Percentiles rank a stretch among this genome's conserved stretches.
Evolutionary conservation across 352 stramenopile genomes (phyloP).

Genomic region (Phytophthora fragariaefolia): DNA sequence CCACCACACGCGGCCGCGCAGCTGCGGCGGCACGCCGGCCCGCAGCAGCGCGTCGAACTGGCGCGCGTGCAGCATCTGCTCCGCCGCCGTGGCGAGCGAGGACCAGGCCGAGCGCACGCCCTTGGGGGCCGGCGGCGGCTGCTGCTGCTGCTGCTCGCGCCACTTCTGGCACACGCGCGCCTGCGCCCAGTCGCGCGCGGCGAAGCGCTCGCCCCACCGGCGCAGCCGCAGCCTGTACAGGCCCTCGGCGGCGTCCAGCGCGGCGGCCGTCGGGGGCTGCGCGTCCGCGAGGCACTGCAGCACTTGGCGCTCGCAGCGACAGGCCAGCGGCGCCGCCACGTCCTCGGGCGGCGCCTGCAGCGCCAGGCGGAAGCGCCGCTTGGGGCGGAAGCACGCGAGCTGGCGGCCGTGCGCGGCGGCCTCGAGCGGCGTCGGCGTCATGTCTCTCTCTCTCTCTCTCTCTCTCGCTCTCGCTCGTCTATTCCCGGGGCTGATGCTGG

Average conservation of each 20-base stretch:
- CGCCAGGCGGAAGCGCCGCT: slow-evolving; percentile 52
- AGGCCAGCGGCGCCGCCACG: slow-evolving; percentile 29
- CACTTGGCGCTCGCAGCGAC: slow-evolving; percentile 53
- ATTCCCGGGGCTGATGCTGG: slow-evolving; percentile 16
- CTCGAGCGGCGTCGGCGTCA: too few relatives aligned
- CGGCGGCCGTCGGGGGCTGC: slow-evolving; percentile 12
- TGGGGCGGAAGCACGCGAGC: slow-evolving; percentile 70
- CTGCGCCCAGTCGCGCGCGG: slow-evolving; percentile 57
- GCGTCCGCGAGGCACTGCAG: slow-evolving; percentile 46
- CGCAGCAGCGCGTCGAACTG: slow-evolving; percentile 76
- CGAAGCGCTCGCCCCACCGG: slow-evolving; percentile 72
- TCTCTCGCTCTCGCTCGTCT: too few relatives aligned
- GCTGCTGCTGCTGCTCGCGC: slow-evolving; percentile 32
- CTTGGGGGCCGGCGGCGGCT: slow-evolving; percentile 29
- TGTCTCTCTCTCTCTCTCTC: too few relatives aligned
- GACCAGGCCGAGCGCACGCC: slow-evolving; percentile 59
- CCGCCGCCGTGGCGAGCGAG: slow-evolving; percentile 57
- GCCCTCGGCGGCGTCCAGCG: slow-evolving; percentile 33
- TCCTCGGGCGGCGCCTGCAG: slow-evolving; percentile 2
- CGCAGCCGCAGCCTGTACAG: slow-evolving; percentile 39
- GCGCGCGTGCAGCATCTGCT: slow-evolving; percentile 54
- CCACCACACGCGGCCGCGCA: slow-evolving; percentile 85
- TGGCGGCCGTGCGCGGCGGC: slow-evolving; percentile 48
- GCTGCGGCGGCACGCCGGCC: slow-evolving; percentile 64
- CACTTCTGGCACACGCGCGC: slow-evolving; percentile 72